phyloP scores from a whole-genome alignment of 2,329 filamentous ascomycete species.

The Xylaria sp. region DNA sequence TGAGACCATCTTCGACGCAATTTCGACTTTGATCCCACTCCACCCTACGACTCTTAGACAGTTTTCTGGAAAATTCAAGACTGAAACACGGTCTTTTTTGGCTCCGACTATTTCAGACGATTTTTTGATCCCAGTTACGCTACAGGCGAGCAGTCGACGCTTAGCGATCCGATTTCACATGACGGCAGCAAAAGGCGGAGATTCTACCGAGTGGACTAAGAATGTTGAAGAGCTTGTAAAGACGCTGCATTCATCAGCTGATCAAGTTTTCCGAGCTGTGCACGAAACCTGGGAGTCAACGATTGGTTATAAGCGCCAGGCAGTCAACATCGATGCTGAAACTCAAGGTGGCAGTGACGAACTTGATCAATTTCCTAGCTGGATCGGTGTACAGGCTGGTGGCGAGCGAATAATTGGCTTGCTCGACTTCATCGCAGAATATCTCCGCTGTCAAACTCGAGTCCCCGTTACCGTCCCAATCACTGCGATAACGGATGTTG shows the following conservation, averaged over 20 bases:
- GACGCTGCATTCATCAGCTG: constrained; percentile 75
- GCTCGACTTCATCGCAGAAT: constrained; percentile 71
- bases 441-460: constrained; percentile 72
- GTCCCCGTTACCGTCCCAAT: constrained; percentile 73
- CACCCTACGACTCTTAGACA: constrained; percentile 87
- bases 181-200: constrained; percentile 82
- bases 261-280: constrained; percentile 81
- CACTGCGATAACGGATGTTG: constrained; percentile 73
- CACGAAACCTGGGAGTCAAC: constrained; percentile 83
- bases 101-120: constrained; percentile 69
- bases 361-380: constrained; percentile 68
- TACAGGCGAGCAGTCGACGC: constrained; percentile 68
- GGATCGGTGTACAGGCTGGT: constrained; percentile 80
- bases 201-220: constrained; percentile 81
- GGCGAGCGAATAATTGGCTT: constrained; percentile 74
- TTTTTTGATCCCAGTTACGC: constrained; percentile 59
- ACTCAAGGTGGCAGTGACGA: constrained; percentile 59
- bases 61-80: constrained; percentile 73
- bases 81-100: constrained; percentile 68
- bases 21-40: constrained; percentile 77
- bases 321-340: constrained; percentile 58
- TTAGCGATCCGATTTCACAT: constrained; percentile 78
- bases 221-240: constrained; percentile 70
- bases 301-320: constrained; percentile 58
- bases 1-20: constrained; percentile 75